Percentiles rank a stretch among this genome's conserved stretches.
These are phyloP conservation scores for Fusarium sp. DNA, from an alignment of 2,329 filamentous ascomycete species.

Conservation along the genomic window DNA sequence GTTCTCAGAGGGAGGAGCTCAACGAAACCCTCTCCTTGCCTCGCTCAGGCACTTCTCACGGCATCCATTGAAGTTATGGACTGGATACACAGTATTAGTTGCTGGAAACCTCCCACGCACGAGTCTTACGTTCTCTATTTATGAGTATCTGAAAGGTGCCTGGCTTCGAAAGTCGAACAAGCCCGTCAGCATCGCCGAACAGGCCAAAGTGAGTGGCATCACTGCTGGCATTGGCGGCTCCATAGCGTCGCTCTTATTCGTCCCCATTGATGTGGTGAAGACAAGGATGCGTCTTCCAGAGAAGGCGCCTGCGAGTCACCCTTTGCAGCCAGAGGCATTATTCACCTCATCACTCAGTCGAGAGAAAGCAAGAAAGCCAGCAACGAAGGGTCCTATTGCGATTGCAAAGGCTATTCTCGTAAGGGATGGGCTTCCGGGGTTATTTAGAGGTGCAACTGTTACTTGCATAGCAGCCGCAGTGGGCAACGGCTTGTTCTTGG, in stretches of 20 bases:
- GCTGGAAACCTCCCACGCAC: constrained; percentile 35
- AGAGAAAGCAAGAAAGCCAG: constrained; percentile 11
- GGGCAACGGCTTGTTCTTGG: constrained; percentile 24
- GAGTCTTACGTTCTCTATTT: constrained; percentile 30
- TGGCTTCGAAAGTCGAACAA: not conserved
- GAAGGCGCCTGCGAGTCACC: constrained; percentile 4
- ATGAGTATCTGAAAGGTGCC: constrained; percentile 26
- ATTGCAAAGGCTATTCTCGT: constrained; percentile 28
- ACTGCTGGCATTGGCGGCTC: constrained; percentile 34
- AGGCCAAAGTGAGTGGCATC: constrained; percentile 25
- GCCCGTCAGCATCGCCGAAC: not conserved
- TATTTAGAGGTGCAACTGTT: constrained; percentile 29
- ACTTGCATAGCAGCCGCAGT: constrained; percentile 34
- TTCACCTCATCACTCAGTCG: constrained; percentile 9
- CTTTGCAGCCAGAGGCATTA: constrained; percentile 9
- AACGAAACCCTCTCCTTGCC: constrained; percentile 8
- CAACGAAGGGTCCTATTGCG: constrained; percentile 2
- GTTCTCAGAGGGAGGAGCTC: constrained; percentile 8
- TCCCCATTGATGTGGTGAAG: constrained; percentile 29
- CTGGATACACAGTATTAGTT: constrained; percentile 28
- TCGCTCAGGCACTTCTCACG: constrained; percentile 25
- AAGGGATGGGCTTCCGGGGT: constrained; percentile 19
- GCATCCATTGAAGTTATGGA: constrained; percentile 30
- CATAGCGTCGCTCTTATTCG: constrained; percentile 23
- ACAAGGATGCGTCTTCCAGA: constrained; percentile 32